Conservation (phyloP, 306 rosid genomes). For the Cotoneaster glaucophyllus region DNA sequence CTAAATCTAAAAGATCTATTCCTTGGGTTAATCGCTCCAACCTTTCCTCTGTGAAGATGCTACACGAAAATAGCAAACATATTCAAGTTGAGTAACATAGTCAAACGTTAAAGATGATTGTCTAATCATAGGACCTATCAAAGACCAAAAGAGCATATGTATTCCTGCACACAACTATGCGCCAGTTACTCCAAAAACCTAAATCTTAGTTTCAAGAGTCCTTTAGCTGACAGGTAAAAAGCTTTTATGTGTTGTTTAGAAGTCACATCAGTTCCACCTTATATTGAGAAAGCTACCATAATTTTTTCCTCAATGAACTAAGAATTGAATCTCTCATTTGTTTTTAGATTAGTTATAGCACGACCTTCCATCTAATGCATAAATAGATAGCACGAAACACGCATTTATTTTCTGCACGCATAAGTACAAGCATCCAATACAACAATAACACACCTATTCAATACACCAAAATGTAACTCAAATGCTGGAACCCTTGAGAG, state of each 20-base stretch:
- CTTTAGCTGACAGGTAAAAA: not conserved
- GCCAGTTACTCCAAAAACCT: not conserved
- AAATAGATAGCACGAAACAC: not conserved
- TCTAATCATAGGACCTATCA: not conserved
- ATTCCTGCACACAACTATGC: not conserved
- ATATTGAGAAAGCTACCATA: not conserved
- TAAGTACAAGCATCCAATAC: not conserved
- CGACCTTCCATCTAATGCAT: not conserved
- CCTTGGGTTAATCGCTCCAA: constrained; percentile 74
- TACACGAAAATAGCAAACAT: constrained; percentile 40
- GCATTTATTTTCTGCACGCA: not conserved
- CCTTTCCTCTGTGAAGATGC: constrained; percentile 96
- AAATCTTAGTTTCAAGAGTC: not conserved
- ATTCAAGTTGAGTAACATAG: constrained; percentile 10
- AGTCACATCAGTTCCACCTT: not conserved
- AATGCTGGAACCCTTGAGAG: constrained; percentile 89
- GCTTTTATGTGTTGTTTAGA: not conserved
- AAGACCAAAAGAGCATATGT: not conserved
- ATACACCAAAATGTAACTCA: constrained; percentile 88
- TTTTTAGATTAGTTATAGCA: not conserved
- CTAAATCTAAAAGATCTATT: constrained; percentile 54
- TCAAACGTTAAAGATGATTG: not conserved
- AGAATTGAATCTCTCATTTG: not conserved
- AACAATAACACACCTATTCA: constrained; percentile 57
- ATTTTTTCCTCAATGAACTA: not conserved